phyloP scores from a whole-genome alignment of 805 yeast species.

The Metschnikowia kunwiensis region DNA sequence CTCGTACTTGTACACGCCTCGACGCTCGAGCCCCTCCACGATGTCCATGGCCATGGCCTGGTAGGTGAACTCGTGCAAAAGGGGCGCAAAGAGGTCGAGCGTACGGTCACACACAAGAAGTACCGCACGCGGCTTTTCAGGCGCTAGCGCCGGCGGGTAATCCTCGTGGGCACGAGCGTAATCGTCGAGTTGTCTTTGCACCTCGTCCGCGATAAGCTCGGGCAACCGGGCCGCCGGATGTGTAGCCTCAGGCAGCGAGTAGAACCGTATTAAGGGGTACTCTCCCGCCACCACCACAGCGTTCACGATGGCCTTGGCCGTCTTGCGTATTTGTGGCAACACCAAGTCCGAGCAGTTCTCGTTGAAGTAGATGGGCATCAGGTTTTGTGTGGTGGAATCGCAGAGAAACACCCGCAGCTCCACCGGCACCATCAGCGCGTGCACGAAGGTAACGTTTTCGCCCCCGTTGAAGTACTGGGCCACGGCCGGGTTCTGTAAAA shows the following conservation, averaged over 20 bases:
- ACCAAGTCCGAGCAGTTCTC: constrained; percentile 60
- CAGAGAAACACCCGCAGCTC: constrained; percentile 73
- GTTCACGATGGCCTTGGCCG: constrained; percentile 66
- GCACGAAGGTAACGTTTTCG: constrained; percentile 25
- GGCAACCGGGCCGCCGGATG: constrained; percentile 61
- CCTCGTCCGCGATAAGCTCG: constrained; percentile 64
- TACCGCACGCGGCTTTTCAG: constrained; percentile 63
- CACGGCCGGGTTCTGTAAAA: constrained; percentile 31
- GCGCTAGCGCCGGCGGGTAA: constrained; percentile 53
- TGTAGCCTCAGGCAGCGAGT: constrained; percentile 47
- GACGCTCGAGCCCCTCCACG: constrained; percentile 41
- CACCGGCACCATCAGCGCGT: constrained; percentile 51
- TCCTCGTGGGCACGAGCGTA: constrained; percentile 68
- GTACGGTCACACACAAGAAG: constrained; percentile 80
- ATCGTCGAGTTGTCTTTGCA: constrained; percentile 69
- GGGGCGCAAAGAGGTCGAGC: constrained; percentile 76
- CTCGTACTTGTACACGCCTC: constrained; percentile 47
- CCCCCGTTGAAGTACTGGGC: constrained; percentile 32
- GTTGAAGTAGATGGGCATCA: constrained; percentile 74
- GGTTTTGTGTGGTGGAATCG: constrained; percentile 46
- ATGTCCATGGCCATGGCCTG: constrained; percentile 90
- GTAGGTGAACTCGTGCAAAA: constrained; percentile 85
- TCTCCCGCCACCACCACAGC: constrained; percentile 80
- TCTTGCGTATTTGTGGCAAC: constrained; percentile 50
- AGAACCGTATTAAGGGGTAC: constrained; percentile 80